These are phyloP conservation scores for Diplodia corticola DNA, from an alignment of 2,329 filamentous ascomycete genomes.

Conservation along the genomic window DNA sequence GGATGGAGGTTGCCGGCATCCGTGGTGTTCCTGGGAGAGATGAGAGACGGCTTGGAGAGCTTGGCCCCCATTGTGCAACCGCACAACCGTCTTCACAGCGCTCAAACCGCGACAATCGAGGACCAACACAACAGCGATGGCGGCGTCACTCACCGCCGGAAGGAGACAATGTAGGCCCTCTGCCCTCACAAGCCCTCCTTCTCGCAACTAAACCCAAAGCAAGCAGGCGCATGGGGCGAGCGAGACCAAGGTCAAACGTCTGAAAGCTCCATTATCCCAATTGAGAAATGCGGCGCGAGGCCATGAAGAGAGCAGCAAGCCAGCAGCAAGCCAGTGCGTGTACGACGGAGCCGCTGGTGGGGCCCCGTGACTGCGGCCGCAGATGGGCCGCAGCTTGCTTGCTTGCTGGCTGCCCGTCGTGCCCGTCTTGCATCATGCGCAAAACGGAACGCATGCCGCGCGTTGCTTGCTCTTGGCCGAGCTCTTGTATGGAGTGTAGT, in stretches of 20 bases:
- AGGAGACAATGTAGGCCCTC: neutral
- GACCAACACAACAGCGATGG: neutral
- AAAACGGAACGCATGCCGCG: neutral
- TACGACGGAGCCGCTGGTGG: conserved; percentile 3
- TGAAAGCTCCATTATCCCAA: conserved; percentile 16
- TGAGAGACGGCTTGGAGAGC: too few species aligned
- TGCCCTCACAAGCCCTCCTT: neutral
- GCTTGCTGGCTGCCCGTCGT: too few species aligned
- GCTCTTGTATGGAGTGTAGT: neutral
- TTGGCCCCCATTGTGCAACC: conserved; percentile 11
- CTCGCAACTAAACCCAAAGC: neutral
- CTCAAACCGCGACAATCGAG: neutral
- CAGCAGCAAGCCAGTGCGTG: neutral
- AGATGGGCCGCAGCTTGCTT: neutral
- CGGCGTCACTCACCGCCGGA: neutral
- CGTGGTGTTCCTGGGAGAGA: neutral
- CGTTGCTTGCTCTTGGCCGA: neutral
- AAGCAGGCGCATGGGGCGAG: neutral
- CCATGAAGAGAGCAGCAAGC: neutral
- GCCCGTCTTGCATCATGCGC: too few species aligned
- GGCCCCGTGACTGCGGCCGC: neutral
- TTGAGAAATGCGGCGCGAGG: conserved; percentile 14
- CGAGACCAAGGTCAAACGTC: conserved; percentile 4
- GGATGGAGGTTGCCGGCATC: neutral
- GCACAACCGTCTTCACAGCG: neutral